These are phyloP conservation scores for Aspergillus sparsus DNA, from an alignment of 495 filamentous ascomycete genomes.

Conservation along the genomic window DNA sequence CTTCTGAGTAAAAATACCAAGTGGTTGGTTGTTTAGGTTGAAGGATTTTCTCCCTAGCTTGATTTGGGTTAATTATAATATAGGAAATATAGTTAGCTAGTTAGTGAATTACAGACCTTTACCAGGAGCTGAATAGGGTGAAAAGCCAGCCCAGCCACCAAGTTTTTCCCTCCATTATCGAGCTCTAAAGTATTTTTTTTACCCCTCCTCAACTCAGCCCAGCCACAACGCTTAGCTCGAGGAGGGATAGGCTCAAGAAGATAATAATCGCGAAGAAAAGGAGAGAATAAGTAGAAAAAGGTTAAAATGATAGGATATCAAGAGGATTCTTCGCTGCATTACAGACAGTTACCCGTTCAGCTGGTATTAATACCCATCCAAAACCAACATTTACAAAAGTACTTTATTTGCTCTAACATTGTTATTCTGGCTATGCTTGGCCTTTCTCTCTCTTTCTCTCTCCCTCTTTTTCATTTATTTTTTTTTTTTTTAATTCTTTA, in stretches of 20 bases:
- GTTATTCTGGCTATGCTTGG: too few relatives aligned
- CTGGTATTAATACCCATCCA: neutral
- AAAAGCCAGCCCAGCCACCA: too few relatives aligned
- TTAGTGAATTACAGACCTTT: too few relatives aligned
- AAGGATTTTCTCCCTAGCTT: neutral
- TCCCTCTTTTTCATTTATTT: neutral
- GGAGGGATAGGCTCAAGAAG: too few relatives aligned
- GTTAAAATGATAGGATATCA: too few relatives aligned
- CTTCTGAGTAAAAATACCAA: neutral
- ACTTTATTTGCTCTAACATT: neutral
- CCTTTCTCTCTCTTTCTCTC: neutral
- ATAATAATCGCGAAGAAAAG: too few relatives aligned
- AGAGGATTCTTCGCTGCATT: neutral
- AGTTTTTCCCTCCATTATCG: too few relatives aligned
- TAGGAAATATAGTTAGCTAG: too few relatives aligned
- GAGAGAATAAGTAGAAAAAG: too few relatives aligned
- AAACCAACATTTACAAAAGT: neutral
- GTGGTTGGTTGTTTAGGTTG: neutral
- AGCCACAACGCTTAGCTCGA: neutral
- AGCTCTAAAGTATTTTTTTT: too few relatives aligned
- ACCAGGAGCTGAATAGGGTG: too few relatives aligned
- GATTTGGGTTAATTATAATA: too few relatives aligned
- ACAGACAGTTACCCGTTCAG: neutral
- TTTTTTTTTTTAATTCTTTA: neutral
- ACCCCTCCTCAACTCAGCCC: neutral